phyloP scores from a whole-genome alignment of 495 filamentous ascomycete species.

The Pyrenula aspistea region DNA sequence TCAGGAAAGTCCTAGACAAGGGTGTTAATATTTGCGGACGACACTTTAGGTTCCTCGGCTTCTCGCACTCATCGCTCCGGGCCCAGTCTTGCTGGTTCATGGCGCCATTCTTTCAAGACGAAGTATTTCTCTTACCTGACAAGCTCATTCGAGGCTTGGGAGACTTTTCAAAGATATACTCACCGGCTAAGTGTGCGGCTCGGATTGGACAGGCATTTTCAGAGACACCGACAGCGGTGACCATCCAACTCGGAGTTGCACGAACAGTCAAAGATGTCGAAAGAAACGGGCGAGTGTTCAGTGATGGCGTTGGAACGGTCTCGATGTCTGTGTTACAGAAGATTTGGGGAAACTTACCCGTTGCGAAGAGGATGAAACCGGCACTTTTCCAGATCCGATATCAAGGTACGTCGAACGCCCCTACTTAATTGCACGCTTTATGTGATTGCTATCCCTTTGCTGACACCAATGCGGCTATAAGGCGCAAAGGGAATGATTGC shows the following conservation, averaged over 20 bases:
- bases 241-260: constrained; percentile 12
- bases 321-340: constrained; percentile 41
- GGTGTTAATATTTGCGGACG: constrained; percentile 54
- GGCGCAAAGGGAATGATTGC: constrained; percentile 65
- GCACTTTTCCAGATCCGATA: constrained; percentile 55
- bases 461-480: constrained; percentile 7
- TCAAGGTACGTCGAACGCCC: constrained; percentile 26
- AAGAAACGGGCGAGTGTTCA: constrained; percentile 45
- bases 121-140: constrained; percentile 27
- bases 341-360: constrained; percentile 9
- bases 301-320: constrained; percentile 68
- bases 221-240: constrained; percentile 47
- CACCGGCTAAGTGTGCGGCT: constrained; percentile 65
- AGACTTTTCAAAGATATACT: constrained; percentile 48
- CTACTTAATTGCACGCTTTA: not conserved
- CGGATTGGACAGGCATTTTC: constrained; percentile 77
- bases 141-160: constrained; percentile 51
- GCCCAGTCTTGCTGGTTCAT: constrained; percentile 59
- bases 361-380: constrained; percentile 27
- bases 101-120: constrained; percentile 46
- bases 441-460: not conserved
- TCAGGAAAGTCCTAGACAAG: constrained; percentile 39
- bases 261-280: constrained; percentile 25
- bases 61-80: constrained; percentile 68
- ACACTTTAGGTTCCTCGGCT: constrained; percentile 58